Conservation (phyloP, 2,329 filamentous ascomycete genomes). For the Dactylellina haptotyla region DNA sequence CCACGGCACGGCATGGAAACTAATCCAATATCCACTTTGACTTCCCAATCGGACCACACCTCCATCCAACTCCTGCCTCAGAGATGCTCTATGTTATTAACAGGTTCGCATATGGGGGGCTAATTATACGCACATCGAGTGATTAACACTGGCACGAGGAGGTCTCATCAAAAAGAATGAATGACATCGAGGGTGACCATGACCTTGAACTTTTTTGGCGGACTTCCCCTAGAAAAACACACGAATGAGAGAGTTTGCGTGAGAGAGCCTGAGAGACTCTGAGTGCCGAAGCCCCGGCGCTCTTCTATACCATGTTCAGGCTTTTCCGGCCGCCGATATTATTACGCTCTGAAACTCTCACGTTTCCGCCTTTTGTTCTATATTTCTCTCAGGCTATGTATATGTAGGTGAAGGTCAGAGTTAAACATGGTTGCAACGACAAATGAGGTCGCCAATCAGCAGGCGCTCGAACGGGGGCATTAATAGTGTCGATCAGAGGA, state of each 20-base stretch:
- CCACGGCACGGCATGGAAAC: slow-evolving; percentile 54
- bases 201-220: slow-evolving; percentile 29
- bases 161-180: slow-evolving; percentile 19
- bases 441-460: slow-evolving; percentile 36
- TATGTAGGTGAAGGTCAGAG: slow-evolving; percentile 21
- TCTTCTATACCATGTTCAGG: slow-evolving; percentile 47
- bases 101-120: slow-evolving; percentile 22
- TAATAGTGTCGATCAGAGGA: slow-evolving; percentile 4
- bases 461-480: slow-evolving; percentile 12
- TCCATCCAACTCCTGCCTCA: slow-evolving; percentile 48
- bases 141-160: slow-evolving; percentile 49
- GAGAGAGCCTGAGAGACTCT: not conserved
- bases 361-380: slow-evolving; percentile 38
- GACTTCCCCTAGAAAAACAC: slow-evolving; percentile 29
- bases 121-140: slow-evolving; percentile 46
- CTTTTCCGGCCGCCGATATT: slow-evolving; percentile 45
- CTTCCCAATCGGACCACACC: slow-evolving; percentile 38
- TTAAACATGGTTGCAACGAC: slow-evolving; percentile 48
- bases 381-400: slow-evolving; percentile 46
- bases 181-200: slow-evolving; percentile 16
- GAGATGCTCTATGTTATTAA: slow-evolving; percentile 35
- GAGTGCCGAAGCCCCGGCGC: slow-evolving; percentile 11
- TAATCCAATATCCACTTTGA: slow-evolving; percentile 53
- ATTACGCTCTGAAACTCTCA: slow-evolving; percentile 54
- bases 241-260: not conserved